phyloP scores from a whole-genome alignment of 306 rosid genomes.

The Rosa multiflora region DNA sequence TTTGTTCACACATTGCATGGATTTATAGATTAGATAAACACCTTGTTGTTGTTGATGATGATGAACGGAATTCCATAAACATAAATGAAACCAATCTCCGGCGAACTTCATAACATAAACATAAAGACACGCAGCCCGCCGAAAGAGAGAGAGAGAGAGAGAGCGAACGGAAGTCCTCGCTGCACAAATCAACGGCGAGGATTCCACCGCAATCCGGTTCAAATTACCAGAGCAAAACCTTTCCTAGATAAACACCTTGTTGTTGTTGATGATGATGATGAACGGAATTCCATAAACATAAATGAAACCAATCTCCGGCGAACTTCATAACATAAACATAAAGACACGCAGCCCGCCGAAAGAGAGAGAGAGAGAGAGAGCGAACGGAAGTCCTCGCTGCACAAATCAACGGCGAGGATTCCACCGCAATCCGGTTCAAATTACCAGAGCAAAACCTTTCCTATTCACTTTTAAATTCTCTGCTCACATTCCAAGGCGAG shows the following conservation, averaged over 20 bases:
- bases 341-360: not conserved
- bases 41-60: slow-evolving; percentile 38
- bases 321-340: slow-evolving; percentile 52
- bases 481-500: not conserved
- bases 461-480: not conserved
- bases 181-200: slow-evolving; percentile 13
- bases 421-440: not conserved
- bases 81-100: slow-evolving; percentile 27
- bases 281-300: slow-evolving; percentile 11
- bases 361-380: not conserved
- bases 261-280: slow-evolving; percentile 29
- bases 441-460: not conserved
- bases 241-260: slow-evolving; percentile 34
- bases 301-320: slow-evolving; percentile 28
- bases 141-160: not conserved
- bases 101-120: slow-evolving; percentile 50
- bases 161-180: slow-evolving; percentile 6
- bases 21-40: slow-evolving; percentile 1
- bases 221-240: not conserved
- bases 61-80: slow-evolving; percentile 17
- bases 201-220: not conserved
- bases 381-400: slow-evolving; percentile 10
- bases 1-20: not conserved
- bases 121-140: not conserved
- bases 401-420: slow-evolving; percentile 13